Base-by-base conservation (phyloP, 2,329 filamentous ascomycete genomes). In the Chaetomiaceae sp. region DNA sequence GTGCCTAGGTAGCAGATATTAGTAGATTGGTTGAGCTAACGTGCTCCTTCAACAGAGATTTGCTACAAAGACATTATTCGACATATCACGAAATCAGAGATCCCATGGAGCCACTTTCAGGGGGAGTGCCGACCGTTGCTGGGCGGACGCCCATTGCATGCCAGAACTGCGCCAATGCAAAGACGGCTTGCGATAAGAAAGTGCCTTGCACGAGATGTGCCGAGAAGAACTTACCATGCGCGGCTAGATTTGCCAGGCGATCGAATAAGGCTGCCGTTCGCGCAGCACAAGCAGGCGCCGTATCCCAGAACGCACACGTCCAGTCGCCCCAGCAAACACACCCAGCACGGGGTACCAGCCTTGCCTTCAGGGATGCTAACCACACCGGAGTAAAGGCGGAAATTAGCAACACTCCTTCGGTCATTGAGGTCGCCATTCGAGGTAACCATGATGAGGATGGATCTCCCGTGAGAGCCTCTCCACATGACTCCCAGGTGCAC, bases 31-130 rank as follows among this genome's bases (percentile, higher is more conserved):
- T 5, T n/a, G 11, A 21, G 10, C 36, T 32, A 14, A 58, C 29
- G 51, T 58, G 41, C 56, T 54, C 42, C 48, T 56, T 60, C 36
- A 29, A 61, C 58, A 75, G 77, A 57, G 77, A 80, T 51, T 68
- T 80, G 7, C 68, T 80, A 4, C 74, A 76, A 59, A 68, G 76
- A 61, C 76, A 79, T 52, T 70, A 77, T 53, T 69, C 71, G 3
- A 78, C 75, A 25, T 79, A 78, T 55, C 77, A 79, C 65, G 74
- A 78, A 62, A 69, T 69, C 6, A 70, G 71, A 60, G 73, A 76
- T 47, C 71, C 73, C 0, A 71, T 74, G 68, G 73, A 75, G 40
- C 68, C 73, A 2, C 60, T 70, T 9, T 69, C 74, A 0, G 74
- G 71, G 13, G 71, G 71, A n/a, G 65, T 73, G 3, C 70, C 71